phyloP scores from a whole-genome alignment of 768 basidiomycete genomes.

The Lactarius deliciosus region DNA sequence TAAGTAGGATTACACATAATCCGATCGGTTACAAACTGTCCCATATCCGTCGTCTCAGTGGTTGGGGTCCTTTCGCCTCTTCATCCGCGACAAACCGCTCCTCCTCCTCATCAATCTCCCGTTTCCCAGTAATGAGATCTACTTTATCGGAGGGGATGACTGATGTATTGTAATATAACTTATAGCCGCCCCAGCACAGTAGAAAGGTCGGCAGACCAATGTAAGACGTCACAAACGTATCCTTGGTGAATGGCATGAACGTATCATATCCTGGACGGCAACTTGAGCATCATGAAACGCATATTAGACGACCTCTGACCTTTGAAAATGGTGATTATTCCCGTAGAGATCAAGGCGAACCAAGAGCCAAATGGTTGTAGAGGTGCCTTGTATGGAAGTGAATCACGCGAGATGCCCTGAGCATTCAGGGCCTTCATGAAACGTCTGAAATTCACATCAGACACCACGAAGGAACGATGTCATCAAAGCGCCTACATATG shows the following conservation, averaged over 20 bases:
- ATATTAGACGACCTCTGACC: conserved; percentile 34
- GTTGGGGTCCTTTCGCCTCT: conserved; percentile 32
- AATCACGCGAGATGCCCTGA: conserved; percentile 44
- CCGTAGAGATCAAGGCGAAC: conserved; percentile 55
- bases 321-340: conserved; percentile 58
- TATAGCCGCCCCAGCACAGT: conserved; percentile 40
- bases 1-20: neutral
- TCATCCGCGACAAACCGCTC: conserved; percentile 48
- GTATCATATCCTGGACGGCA: conserved; percentile 39
- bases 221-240: conserved; percentile 60
- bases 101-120: conserved; percentile 65
- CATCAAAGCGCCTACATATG: conserved; percentile 48
- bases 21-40: conserved; percentile 31
- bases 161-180: conserved; percentile 38
- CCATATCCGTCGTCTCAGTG: conserved; percentile 33
- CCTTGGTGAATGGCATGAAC: conserved; percentile 47
- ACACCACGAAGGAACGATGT: neutral
- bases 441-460: conserved; percentile 35
- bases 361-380: conserved; percentile 62
- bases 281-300: conserved; percentile 31
- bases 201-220: conserved; percentile 40
- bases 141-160: conserved; percentile 48
- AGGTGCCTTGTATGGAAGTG: conserved; percentile 55
- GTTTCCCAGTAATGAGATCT: conserved; percentile 59
- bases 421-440: conserved; percentile 50